Percentiles rank a stretch among this genome's conserved stretches.
These are phyloP conservation scores for Peribolospora baueri DNA, from an alignment of 768 basidiomycete genomes.

Conservation along the genomic window DNA sequence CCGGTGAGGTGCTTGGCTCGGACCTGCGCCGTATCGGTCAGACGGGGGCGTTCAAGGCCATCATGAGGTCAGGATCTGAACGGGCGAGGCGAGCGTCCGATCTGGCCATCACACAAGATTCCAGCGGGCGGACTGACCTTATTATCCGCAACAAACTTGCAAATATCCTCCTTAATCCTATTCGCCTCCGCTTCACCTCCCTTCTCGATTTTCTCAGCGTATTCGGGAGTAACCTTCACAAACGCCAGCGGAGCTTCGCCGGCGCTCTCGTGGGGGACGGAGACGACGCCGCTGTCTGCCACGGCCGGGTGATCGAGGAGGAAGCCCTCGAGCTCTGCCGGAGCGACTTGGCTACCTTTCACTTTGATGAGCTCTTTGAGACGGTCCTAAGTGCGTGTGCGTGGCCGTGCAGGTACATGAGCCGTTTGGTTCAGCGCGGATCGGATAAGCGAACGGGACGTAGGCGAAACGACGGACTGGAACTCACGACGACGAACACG, in stretches of 20 bases:
- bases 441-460: no score
- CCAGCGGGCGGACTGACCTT: slow-evolving; percentile 1
- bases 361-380: slow-evolving; percentile 28
- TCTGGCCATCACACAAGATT: no score
- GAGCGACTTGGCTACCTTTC: slow-evolving; percentile 18
- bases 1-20: slow-evolving; percentile 6
- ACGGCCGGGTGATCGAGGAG: slow-evolving; percentile 17
- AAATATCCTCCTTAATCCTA: background rate
- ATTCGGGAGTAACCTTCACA: background rate
- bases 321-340: slow-evolving; percentile 20
- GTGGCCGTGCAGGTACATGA: no score
- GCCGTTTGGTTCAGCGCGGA: no score
- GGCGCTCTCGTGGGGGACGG: slow-evolving; percentile 9
- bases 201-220: background rate
- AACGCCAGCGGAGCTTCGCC: slow-evolving; percentile 8
- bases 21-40: no score
- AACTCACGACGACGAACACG: slow-evolving; percentile 4
- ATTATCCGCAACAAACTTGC: slow-evolving; percentile 3
- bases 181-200: background rate
- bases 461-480: no score
- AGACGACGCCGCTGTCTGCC: slow-evolving; percentile 17
- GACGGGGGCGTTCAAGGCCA: no score
- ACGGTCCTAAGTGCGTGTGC: no score
- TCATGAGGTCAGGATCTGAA: no score
- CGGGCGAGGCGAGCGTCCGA: no score